Evolutionary conservation across 805 yeast species (phyloP).

Genomic region (Yarrowia sp.): DNA sequence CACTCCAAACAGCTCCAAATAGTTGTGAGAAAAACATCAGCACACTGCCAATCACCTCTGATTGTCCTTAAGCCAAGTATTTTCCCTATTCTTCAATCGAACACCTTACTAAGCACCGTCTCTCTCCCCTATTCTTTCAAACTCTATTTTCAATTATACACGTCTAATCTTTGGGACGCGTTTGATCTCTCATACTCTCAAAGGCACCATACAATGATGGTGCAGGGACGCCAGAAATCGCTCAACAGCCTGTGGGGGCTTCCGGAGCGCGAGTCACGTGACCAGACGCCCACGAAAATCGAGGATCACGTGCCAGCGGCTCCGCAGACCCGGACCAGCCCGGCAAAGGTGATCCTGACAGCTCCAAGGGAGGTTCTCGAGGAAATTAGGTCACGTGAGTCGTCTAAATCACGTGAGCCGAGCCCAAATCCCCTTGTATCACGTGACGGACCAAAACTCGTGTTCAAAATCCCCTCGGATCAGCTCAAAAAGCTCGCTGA

Average conservation of each 20-base stretch:
- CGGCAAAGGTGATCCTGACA: background rate
- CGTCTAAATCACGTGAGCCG: background rate
- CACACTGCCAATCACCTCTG: too few species aligned
- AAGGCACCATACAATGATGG: slow-evolving; percentile 6
- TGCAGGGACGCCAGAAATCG: slow-evolving; percentile 32
- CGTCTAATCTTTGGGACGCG: slow-evolving; percentile 15
- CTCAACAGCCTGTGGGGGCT: slow-evolving; percentile 26
- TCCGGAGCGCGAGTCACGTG: slow-evolving; percentile 9
- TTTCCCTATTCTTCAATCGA: background rate
- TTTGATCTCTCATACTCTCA: background rate
- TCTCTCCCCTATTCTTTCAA: background rate
- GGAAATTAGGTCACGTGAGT: background rate
- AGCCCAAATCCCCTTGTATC: background rate
- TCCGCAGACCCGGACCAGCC: too few species aligned
- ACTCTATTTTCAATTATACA: slow-evolving; percentile 17
- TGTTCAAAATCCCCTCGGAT: slow-evolving; percentile 7
- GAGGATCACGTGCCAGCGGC: background rate
- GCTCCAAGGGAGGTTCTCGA: background rate
- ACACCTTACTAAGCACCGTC: background rate
- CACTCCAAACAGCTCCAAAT: background rate
- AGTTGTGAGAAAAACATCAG: background rate
- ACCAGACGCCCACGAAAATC: background rate
- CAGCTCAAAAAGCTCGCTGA: slow-evolving; percentile 11
- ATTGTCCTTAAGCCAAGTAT: too few species aligned
- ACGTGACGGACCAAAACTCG: slow-evolving; percentile 2